A percentile compares a stretch with the other conserved stretches of the same genome.
phyloP scores from a whole-genome alignment of 176 grass and related monocot genomes.

The Bothriochloa decipiens region DNA sequence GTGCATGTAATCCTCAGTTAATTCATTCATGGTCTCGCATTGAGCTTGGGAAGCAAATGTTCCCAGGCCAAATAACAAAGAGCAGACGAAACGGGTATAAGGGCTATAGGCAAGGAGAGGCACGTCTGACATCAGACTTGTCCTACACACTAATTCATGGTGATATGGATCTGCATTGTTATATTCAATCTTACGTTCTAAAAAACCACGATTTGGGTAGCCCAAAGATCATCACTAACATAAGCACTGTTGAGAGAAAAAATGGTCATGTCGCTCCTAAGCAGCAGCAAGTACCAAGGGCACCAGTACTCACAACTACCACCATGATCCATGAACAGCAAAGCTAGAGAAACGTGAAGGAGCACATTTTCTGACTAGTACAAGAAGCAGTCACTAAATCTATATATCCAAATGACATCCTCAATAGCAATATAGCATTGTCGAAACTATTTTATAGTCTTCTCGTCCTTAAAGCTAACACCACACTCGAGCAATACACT shows the following conservation, averaged over 20 bases:
- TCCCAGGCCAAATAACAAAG: too few species aligned
- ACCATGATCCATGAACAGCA: not conserved
- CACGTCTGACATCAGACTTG: too few species aligned
- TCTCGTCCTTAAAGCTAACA: not conserved
- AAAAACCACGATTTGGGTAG: not conserved
- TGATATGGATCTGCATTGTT: too few species aligned
- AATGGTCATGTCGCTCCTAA: too few species aligned
- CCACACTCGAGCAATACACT: conserved; percentile 11
- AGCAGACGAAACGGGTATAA: too few species aligned
- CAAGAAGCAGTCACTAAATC: not conserved
- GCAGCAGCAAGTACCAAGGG: not conserved
- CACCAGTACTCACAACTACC: not conserved
- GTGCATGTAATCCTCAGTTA: too few species aligned
- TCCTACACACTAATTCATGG: too few species aligned
- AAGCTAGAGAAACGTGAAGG: not conserved
- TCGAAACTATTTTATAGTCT: not conserved
- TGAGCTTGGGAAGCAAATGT: too few species aligned
- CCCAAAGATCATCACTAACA: not conserved
- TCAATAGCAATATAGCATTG: not conserved
- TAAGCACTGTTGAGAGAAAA: too few species aligned
- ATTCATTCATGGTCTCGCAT: too few species aligned
- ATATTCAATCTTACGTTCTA: not conserved
- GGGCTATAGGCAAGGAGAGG: too few species aligned
- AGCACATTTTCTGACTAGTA: not conserved
- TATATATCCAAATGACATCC: not conserved